Base-by-base conservation (phyloP, 2,329 filamentous ascomycete species). In the Coniochaeta hoffmannii region DNA sequence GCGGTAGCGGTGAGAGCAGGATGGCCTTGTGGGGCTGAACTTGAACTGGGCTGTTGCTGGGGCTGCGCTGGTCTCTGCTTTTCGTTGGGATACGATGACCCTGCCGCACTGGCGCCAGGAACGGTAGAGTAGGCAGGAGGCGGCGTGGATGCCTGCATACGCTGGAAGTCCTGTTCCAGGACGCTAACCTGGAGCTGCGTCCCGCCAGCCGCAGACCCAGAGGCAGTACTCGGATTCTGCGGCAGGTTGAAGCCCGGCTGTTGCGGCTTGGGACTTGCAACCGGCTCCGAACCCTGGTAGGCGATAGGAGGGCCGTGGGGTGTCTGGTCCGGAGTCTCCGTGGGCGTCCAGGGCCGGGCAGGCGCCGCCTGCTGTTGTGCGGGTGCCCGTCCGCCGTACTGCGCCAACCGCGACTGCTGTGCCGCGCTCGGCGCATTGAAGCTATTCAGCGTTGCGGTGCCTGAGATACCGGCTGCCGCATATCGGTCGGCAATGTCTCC, bases 41-140 rank as follows among this genome's bases (percentile, higher is more conserved):
- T 49, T 31, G 71, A 34, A 61, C 60, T 54, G 65, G 66, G 44
- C 9, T 46, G 63, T 63, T n/a, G n/a, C n/a, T n/a, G 44, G 63
- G 66, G 54, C 55, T 65, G 57, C 53, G 61, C 63, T 58, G 78
- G 74, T 58, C 79, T 76, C 64, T 83, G 83, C 68, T 97, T 97
- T 66, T 97, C 92, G 60, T 83, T 85, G 0, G 90, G 87, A 69
- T 92, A 94, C 73, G 81, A 90, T 71, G 83, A 63, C 71, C 85
- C 64, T 69, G 76, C 65, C 28, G 71, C 70, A 38, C 70, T 71
- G 0, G 76, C 71, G 56, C 78, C 83, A n/a, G 28, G 49, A 49
- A 96, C 82, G 64, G 87, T 94, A 10, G 90, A 94, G 70, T 99
- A 99, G 6, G 94, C 93, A n/a, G 94, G 94, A 19, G 94, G 94